Base-by-base conservation (phyloP, 1,284 basidiomycete species). In the Trichosporon ovoides region DNA sequence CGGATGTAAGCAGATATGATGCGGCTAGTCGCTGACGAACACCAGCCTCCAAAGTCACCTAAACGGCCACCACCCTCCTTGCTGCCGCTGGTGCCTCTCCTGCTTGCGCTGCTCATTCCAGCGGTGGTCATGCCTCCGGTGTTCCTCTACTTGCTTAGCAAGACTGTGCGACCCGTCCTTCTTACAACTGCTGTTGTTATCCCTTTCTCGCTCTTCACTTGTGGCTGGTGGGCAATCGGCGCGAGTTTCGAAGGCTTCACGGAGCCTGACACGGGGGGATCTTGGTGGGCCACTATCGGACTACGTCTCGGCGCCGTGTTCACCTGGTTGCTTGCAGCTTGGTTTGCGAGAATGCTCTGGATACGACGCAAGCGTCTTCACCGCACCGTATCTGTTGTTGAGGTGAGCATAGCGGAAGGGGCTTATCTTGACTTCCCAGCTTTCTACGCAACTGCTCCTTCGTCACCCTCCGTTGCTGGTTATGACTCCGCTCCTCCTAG, bases 221-320 rank as follows among this genome's bases (percentile, higher is more conserved):
- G 87, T 52, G 86, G 90, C 16, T 76, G 91, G 56, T 93, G 90
- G 87, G 89, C 90, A 1, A 89, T 95, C 67, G 82, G 87, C 9
- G 92, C 89, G 31, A 91, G 89, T 70, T 95, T 95, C 68, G 88
- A 92, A 81, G 87, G 87, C 80, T 85, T 84, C 57, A 78, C 80
- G 31, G 85, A 84, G 59, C 84, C 85, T 31, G 75, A 77, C 18
- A 87, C 87, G 11, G 87, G 85, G 81, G 89, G 88, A 9, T 58
- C 64, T n/a, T 60, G 84, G 88, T 68, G 91, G 91, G 85, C 75
- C 3, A 75, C 75, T 0, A 75, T 70, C 83, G 76, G 86, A 13
- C 75, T 91, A 13, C 84, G 93, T 19, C 70, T 93, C 51, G 89
- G 92, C 71, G 84, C 91, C 0, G 68, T 91, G 34, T 68, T 90